These are phyloP conservation scores for Fragaria iinumae DNA, from an alignment of 306 rosid species.

Conservation along the genomic window DNA sequence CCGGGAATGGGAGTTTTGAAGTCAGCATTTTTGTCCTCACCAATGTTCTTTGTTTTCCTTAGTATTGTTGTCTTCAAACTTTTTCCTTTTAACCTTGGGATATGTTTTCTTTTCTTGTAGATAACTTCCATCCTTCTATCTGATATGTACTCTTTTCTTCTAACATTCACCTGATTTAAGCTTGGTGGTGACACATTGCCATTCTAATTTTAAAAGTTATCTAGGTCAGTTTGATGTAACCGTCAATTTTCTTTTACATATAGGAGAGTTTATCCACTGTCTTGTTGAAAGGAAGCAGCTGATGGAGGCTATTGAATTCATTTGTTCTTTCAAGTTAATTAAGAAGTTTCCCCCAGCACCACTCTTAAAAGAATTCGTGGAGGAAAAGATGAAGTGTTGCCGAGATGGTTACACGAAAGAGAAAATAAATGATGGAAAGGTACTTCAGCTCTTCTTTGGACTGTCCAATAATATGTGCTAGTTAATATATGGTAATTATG, in stretches of 20 bases:
- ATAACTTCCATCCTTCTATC: too few relatives aligned
- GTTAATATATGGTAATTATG: neutral
- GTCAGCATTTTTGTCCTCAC: neutral
- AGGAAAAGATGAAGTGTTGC: neutral
- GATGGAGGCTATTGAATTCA: constrained; percentile 48
- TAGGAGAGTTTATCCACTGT: constrained; percentile 38
- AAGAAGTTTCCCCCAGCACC: constrained; percentile 35
- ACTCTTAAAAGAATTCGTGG: constrained; percentile 28
- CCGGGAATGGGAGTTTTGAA: neutral
- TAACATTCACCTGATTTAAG: neutral
- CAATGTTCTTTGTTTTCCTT: neutral
- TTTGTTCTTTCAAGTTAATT: constrained; percentile 44
- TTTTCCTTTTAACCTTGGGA: neutral
- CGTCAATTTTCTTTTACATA: neutral
- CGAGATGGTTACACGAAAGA: neutral
- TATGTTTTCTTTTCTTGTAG: neutral
- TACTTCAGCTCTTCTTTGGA: constrained; percentile 6
- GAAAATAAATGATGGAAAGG: constrained; percentile 20
- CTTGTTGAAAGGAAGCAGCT: constrained; percentile 35
- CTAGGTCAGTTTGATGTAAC: neutral
- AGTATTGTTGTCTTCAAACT: neutral
- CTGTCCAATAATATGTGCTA: neutral
- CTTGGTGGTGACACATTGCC: neutral
- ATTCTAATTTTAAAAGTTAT: neutral
- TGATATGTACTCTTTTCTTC: neutral